A percentile compares a stretch with the other conserved stretches of the same genome.
Evolutionary conservation across 139 green algal genomes (phyloP).

Genomic region (Trebouxia sp.): DNA sequence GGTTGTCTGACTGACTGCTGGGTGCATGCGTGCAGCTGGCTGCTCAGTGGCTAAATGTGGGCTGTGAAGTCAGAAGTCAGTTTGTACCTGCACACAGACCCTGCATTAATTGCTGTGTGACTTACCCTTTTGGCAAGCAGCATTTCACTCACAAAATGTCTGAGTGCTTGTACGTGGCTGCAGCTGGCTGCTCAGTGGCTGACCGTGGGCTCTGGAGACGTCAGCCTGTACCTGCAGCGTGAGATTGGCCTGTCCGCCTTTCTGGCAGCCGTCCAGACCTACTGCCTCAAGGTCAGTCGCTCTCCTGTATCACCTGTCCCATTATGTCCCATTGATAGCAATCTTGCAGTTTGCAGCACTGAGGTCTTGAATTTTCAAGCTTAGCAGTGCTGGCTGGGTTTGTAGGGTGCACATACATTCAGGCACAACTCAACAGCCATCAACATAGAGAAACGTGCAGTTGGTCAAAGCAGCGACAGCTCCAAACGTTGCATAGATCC

Average conservation of each 20-base stretch:
- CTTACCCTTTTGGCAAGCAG: not conserved
- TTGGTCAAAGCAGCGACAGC: no score
- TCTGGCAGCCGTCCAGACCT: not conserved
- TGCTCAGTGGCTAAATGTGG: no score
- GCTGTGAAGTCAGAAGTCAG: not conserved
- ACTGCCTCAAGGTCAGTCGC: not conserved
- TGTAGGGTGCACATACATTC: no score
- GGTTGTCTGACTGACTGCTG: no score
- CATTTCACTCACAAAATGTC: not conserved
- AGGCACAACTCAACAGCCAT: no score
- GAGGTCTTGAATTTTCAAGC: not conserved
- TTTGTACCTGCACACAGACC: not conserved
- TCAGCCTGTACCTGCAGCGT: conserved; percentile 15
- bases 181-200: conserved; percentile 12
- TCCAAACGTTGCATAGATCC: no score
- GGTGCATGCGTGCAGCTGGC: no score
- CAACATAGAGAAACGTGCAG: no score
- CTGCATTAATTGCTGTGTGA: not conserved
- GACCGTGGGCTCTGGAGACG: not conserved
- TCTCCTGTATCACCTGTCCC: not conserved
- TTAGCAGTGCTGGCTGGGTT: no score
- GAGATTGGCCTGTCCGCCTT: conserved; percentile 25
- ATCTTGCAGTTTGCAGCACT: not conserved
- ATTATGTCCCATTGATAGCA: not conserved
- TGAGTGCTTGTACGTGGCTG: not conserved